Evolutionary conservation across 2,329 filamentous ascomycete genomes (phyloP).

Genomic region (Canariomyces notabilis): DNA sequence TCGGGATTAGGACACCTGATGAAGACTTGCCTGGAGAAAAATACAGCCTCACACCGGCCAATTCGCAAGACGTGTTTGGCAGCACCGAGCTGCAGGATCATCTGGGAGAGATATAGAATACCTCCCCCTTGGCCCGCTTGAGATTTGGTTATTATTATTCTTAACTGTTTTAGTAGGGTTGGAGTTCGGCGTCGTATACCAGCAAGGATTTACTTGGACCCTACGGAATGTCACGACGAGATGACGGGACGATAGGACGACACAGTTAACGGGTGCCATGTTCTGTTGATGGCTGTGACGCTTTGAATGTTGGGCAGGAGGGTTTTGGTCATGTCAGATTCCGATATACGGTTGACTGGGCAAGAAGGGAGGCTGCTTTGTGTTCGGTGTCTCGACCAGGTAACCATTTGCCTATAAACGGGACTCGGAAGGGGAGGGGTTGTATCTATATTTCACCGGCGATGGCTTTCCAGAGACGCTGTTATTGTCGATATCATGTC

Average conservation of each 20-base stretch:
- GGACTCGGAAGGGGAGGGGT: background rate
- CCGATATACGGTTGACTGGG: conserved; percentile 2
- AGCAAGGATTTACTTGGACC: conserved; percentile 5
- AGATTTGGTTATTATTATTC: conserved; percentile 1
- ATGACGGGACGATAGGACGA: conserved; percentile 20
- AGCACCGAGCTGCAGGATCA: conserved; percentile 24
- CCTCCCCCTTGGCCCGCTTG: background rate
- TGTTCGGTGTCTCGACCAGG: conserved; percentile 1
- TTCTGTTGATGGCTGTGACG: conserved; percentile 7
- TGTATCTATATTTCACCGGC: background rate
- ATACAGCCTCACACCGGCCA: conserved; percentile 36
- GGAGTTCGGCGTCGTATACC: conserved; percentile 20
- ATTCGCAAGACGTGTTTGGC: conserved; percentile 28
- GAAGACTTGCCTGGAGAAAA: conserved; percentile 60
- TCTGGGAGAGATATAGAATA: conserved; percentile 14
- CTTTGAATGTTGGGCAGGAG: conserved; percentile 2
- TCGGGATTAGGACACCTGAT: conserved; percentile 64
- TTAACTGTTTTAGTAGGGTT: conserved; percentile 25
- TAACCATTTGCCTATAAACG: background rate
- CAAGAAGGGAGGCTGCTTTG: conserved; percentile 6
- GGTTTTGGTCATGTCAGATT: conserved; percentile 7
- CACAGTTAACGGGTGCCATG: conserved; percentile 10
- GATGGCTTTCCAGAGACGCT: background rate
- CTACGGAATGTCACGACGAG: conserved; percentile 14
- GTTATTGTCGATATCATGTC: background rate